phyloP scores from a whole-genome alignment of 1,139 yeast genomes.

The Debaryomycetaceae sp. region DNA sequence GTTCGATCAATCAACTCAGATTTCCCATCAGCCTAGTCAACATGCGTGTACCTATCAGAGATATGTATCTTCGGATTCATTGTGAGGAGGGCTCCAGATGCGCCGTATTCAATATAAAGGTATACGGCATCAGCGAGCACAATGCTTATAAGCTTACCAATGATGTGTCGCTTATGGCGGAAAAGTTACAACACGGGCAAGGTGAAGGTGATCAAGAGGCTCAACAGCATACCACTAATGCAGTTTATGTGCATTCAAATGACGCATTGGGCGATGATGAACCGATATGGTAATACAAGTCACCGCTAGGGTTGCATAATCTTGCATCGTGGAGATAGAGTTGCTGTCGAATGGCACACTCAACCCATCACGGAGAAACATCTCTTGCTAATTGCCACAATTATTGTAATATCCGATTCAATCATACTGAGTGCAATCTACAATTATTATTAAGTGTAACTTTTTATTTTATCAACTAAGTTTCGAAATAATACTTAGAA shows the following conservation, averaged over 20 bases:
- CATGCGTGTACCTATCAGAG: slow-evolving; percentile 28
- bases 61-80: slow-evolving; percentile 32
- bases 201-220: slow-evolving; percentile 6
- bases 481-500: slow-evolving; percentile 1
- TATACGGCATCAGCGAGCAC: slow-evolving; percentile 36
- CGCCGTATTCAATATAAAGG: slow-evolving; percentile 29
- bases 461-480: slow-evolving; percentile 1
- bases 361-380: too few relatives aligned
- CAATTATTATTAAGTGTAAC: too few relatives aligned
- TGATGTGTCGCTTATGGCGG: slow-evolving; percentile 22
- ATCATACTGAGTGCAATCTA: too few relatives aligned
- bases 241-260: too few relatives aligned
- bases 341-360: too few relatives aligned
- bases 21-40: slow-evolving; percentile 34
- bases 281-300: too few relatives aligned
- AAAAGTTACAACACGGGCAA: slow-evolving; percentile 13
- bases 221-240: too few relatives aligned
- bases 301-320: too few relatives aligned
- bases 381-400: too few relatives aligned
- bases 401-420: too few relatives aligned
- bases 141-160: slow-evolving; percentile 24
- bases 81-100: slow-evolving; percentile 15
- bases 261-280: too few relatives aligned
- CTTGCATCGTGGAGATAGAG: too few relatives aligned
- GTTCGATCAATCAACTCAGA: slow-evolving; percentile 25